Conservation (phyloP, 169 alveolate genomes). For the Toxoplasma gondii region DNA sequence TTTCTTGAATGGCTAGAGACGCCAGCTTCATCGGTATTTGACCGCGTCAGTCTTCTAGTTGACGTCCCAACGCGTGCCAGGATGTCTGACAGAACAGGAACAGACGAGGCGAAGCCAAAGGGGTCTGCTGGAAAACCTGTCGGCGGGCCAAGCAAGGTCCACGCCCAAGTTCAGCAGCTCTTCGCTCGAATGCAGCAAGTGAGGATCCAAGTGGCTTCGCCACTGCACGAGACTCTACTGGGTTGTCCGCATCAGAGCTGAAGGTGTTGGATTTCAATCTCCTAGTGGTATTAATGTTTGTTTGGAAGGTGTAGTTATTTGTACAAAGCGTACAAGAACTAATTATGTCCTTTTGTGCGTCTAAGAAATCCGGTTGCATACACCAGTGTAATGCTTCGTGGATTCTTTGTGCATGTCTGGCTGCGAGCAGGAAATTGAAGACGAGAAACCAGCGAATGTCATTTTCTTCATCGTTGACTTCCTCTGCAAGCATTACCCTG, state of each 20-base stretch:
- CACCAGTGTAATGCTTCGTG: neutral
- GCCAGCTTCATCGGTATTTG: neutral
- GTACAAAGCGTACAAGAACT: neutral
- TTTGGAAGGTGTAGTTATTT: neutral
- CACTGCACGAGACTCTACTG: too few relatives aligned
- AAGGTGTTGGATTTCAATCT: too few relatives aligned
- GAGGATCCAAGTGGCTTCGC: neutral
- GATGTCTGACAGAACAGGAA: constrained; percentile 10
- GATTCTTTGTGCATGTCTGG: neutral
- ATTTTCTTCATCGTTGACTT: constrained; percentile 74
- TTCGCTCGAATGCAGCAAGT: constrained; percentile 69
- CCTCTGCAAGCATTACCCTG: constrained; percentile 75
- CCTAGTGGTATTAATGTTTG: too few relatives aligned
- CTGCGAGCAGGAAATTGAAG: constrained; percentile 70
- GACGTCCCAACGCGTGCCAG: neutral
- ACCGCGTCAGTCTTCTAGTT: neutral
- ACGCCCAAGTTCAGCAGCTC: constrained; percentile 63
- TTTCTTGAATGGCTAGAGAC: neutral
- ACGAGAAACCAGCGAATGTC: constrained; percentile 68
- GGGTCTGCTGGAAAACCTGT: neutral
- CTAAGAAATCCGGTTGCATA: neutral
- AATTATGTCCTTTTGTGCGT: neutral
- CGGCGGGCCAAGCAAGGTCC: constrained; percentile 8
- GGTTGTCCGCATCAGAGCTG: too few relatives aligned
- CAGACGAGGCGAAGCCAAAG: constrained; percentile 34